Percentiles rank a stretch among this genome's conserved stretches.
Evolutionary conservation across 192 early-diverging fungal genomes (phyloP).

Genomic region (Linnemannia elongata): DNA sequence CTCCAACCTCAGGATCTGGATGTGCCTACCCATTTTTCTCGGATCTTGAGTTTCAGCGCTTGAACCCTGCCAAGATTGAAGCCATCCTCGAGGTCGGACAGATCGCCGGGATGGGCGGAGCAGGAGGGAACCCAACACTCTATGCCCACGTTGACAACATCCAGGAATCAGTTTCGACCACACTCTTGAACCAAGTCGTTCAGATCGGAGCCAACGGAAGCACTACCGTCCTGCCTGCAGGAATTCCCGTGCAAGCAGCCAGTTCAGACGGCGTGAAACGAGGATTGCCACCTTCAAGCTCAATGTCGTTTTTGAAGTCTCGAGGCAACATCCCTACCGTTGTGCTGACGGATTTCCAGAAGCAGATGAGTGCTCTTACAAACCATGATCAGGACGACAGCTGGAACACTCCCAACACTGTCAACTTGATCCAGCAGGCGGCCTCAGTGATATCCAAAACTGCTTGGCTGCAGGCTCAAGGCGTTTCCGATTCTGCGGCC

Average conservation of each 20-base stretch:
- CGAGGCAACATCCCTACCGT: slow-evolving; percentile 72
- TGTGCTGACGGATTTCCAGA: slow-evolving; percentile 73
- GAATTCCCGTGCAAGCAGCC: slow-evolving; percentile 60
- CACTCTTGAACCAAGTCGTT: slow-evolving; percentile 32
- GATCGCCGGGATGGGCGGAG: slow-evolving; percentile 56
- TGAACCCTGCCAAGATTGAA: slow-evolving; percentile 78
- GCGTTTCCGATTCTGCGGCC: slow-evolving; percentile 24
- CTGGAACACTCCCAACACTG: slow-evolving; percentile 46
- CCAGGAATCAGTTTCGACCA: not conserved
- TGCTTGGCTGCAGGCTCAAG: slow-evolving; percentile 68
- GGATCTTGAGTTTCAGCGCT: slow-evolving; percentile 72
- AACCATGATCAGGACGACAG: slow-evolving; percentile 57
- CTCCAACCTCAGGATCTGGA: slow-evolving; percentile 48
- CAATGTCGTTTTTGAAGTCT: slow-evolving; percentile 77
- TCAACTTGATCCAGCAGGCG: slow-evolving; percentile 69
- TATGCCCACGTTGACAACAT: slow-evolving; percentile 64
- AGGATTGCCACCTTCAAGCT: slow-evolving; percentile 78
- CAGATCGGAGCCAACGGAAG: slow-evolving; percentile 26
- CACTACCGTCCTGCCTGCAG: not conserved
- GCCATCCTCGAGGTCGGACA: slow-evolving; percentile 79
- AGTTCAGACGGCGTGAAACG: slow-evolving; percentile 54
- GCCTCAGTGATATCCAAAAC: slow-evolving; percentile 71
- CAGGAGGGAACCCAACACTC: slow-evolving; percentile 24
- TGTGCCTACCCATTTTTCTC: slow-evolving; percentile 76
- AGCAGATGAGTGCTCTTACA: slow-evolving; percentile 63